Percentiles rank a stretch among this genome's conserved stretches.
Conservation (phyloP, 345 rosid genomes). For the Brassica cretica region DNA sequence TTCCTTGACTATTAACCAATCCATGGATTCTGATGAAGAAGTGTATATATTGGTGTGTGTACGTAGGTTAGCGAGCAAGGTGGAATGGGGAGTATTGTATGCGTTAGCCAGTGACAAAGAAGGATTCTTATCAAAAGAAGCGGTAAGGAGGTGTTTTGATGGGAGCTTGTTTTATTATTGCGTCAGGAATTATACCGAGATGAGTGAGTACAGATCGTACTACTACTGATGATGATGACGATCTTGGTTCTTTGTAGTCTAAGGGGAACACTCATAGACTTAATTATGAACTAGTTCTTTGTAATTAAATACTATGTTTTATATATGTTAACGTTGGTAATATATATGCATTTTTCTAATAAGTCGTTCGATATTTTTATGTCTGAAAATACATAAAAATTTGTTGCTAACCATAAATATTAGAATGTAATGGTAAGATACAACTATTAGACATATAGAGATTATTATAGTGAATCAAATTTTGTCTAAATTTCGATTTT, state of each 20-base stretch:
- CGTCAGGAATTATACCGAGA: constrained; percentile 43
- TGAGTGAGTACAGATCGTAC: constrained; percentile 18
- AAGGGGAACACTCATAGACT: neutral
- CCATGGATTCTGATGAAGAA: neutral
- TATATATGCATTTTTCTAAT: neutral
- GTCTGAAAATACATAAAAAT: neutral
- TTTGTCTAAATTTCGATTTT: neutral
- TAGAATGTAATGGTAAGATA: neutral
- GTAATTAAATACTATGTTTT: neutral
- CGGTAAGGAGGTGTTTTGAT: constrained; percentile 66
- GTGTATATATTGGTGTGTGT: neutral
- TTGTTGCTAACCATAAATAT: neutral
- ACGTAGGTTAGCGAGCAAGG: constrained; percentile 58
- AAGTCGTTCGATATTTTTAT: neutral
- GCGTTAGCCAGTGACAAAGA: constrained; percentile 70
- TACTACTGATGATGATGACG: constrained; percentile 4
- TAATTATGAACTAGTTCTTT: neutral
- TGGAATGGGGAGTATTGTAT: constrained; percentile 65
- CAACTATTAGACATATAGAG: neutral
- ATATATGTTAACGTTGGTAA: neutral
- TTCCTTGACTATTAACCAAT: neutral
- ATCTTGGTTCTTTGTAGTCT: neutral
- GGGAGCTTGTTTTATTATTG: constrained; percentile 81
- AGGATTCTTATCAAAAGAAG: constrained; percentile 74
- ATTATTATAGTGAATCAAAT: neutral